Conservation (phyloP, 2,329 filamentous ascomycete genomes). For the Lecanicillium sp. region DNA sequence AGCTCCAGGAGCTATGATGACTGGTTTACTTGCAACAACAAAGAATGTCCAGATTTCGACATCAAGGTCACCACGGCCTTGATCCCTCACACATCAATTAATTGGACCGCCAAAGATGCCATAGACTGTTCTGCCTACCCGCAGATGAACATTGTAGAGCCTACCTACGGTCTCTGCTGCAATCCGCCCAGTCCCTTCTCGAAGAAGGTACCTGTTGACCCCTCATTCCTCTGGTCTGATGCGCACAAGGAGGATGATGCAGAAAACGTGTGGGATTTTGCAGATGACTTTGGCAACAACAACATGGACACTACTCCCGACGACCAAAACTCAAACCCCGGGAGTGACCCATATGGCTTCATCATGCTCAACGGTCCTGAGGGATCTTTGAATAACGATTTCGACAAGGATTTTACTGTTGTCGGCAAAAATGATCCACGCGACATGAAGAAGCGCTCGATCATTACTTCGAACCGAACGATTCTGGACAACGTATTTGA, state of each 20-base stretch:
- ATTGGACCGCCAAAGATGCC: neutral
- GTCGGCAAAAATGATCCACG: slow-evolving; percentile 12
- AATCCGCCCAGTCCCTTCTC: neutral
- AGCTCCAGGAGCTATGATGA: neutral
- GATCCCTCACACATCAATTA: neutral
- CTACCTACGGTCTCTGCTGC: neutral
- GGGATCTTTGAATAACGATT: slow-evolving; percentile 23
- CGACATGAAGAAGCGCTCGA: slow-evolving; percentile 16
- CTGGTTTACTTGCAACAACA: neutral
- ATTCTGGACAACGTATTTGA: slow-evolving; percentile 23
- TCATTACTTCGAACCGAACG: slow-evolving; percentile 24
- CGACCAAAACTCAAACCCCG: slow-evolving; percentile 10
- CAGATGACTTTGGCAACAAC: slow-evolving; percentile 17
- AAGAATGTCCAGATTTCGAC: slow-evolving; percentile 6
- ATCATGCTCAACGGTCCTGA: slow-evolving; percentile 25
- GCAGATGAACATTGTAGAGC: slow-evolving; percentile 14
- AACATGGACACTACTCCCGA: slow-evolving; percentile 17
- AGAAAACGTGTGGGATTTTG: slow-evolving; percentile 3
- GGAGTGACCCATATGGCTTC: slow-evolving; percentile 25
- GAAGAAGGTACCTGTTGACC: slow-evolving; percentile 1
- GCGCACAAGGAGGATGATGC: neutral
- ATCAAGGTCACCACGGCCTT: slow-evolving; percentile 8
- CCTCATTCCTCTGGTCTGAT: neutral
- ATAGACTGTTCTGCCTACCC: neutral
- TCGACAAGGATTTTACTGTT: slow-evolving; percentile 20